Evolutionary conservation across 441 rosid species (phyloP), one percentile per base, ranked within the genome.

Genomic region (Pelargonium citronellum): DNA sequence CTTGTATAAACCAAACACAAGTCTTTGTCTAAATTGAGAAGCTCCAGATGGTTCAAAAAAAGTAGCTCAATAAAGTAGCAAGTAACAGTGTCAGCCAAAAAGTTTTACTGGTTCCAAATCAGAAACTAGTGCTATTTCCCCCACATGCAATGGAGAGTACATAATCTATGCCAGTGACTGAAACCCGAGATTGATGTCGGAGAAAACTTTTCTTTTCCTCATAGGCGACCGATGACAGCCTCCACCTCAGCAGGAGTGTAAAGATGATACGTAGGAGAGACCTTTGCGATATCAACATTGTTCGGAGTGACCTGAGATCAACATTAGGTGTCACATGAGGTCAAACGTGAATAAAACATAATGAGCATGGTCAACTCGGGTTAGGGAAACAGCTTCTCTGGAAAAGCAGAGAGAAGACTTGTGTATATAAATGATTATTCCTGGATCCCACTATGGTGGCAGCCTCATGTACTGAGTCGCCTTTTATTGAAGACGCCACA

Each of bases 211-310:
- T 3, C 37, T 57, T 74, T 67, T 71, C 55, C 75, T 80, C 74
- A 91, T 20, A 94, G 90, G 67, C 96, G 97, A 77, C 71, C 68
- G 37, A 94, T 90, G 76, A 94, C 97, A 6, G 91, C 87, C 81
- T 91, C 99, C 44, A 95, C 99, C 83, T 95, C 99, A 2, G 91
- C 70, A 37, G 99, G 99, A 15, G 92, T 86, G 82, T 95, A 95
- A 13, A 95, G 84, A 84, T 95, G 97, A 81, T 91, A 95, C 0
- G 83, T 81, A 55, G 96, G 96, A 72, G 97, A 84, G 34, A 95
- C 99, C 79, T 78, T 87, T 0, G 98, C 99, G 15, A 95, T 95
- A 74, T 95, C 99, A 71, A 95, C 99, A 69, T 95, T 95, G 72
- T 87, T 92, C 2, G 98, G 97, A 19, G 96, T 92, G 72, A 95